Conservation (phyloP, 2,329 filamentous ascomycete genomes). For the Fusarium sacchari region DNA sequence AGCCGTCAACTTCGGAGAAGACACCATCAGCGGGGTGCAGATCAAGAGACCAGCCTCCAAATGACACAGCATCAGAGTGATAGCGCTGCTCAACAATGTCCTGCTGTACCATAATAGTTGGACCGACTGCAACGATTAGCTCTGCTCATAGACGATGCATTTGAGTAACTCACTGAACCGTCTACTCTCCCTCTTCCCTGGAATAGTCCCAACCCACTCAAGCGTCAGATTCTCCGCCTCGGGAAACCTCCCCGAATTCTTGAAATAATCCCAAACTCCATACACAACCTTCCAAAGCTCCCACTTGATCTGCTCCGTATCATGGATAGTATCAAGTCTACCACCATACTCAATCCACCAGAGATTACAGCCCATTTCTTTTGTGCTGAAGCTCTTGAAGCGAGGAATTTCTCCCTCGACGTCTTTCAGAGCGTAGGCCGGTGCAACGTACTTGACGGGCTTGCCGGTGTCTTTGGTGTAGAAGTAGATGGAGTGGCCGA, state of each 20-base stretch:
- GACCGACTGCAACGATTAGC: background rate
- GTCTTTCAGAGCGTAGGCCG: constrained; percentile 10
- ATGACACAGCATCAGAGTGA: constrained; percentile 10
- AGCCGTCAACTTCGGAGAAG: constrained; percentile 16
- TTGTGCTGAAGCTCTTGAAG: constrained; percentile 17
- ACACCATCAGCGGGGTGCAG: constrained; percentile 16
- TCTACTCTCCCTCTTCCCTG: constrained; percentile 10
- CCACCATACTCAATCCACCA: constrained; percentile 26
- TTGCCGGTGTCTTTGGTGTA: constrained; percentile 17
- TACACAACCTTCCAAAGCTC: constrained; percentile 22
- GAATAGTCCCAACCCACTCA: constrained; percentile 17
- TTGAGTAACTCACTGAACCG: background rate
- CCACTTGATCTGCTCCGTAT: constrained; percentile 19
- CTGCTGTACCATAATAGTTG: constrained; percentile 15
- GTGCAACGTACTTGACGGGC: constrained; percentile 9
- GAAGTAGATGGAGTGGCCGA: constrained; percentile 20
- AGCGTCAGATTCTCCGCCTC: constrained; percentile 15
- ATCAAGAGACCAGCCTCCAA: constrained; percentile 19
- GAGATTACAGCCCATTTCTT: constrained; percentile 14
- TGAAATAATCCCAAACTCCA: constrained; percentile 22
- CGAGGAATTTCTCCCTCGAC: constrained; percentile 4
- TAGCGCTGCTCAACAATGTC: constrained; percentile 7
- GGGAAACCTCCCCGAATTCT: constrained; percentile 9
- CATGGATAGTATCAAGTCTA: constrained; percentile 16
- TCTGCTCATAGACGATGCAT: rapidly evolving